Evolutionary conservation across 805 yeast species (phyloP), one percentile per base, ranked within the genome.

Genomic region (Sugiyamaella boreocaroliniensis): DNA sequence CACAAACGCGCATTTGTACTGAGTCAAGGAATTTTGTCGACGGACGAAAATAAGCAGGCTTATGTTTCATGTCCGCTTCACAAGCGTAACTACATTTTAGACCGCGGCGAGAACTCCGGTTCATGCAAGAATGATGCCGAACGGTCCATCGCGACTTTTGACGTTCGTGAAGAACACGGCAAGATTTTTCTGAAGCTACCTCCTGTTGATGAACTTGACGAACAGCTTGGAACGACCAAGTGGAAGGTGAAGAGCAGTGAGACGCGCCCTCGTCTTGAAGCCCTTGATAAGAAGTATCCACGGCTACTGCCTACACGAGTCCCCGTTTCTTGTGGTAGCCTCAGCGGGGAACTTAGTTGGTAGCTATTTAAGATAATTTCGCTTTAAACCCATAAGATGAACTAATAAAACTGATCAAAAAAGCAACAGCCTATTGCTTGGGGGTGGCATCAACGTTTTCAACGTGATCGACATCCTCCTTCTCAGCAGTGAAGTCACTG

Each of bases 1-100:
- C 73, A 71, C 51, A 65, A 68, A 34, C 58, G 72, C n/a, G 68
- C 74, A 0, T 71, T 71, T 61, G 71, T 69, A 1, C 55, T 71
- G 34, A 62, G 66, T 20, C 71, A 69, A 53, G 74, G 74, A 44
- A 65, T 68, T 18, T 45, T 69, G 12, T 64, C 68, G 4, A 60
- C 64, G 22, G 71, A 68, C 52, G 69, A 63, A 32, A 58, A 62
- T 37, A 61, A 65, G 14, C 57, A 63, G 19, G 60, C 69, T 2
- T 68, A 67, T 49, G 60, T 71, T 14, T 65, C 72, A 5, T 69
- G 74, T 58, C 75, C 75, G 1, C 57, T 71, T 47, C 74, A 71
- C 54, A 67, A 67, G 58, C 64, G 68, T 26, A 69, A 70, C 54
- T 71, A 63, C 52, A 52, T 64, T 9, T 51, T 70, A 64, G 20